Evolutionary conservation across 2,329 filamentous ascomycete genomes (phyloP), one percentile per base, ranked within the genome.

Genomic region (Epichloe glyceriae): DNA sequence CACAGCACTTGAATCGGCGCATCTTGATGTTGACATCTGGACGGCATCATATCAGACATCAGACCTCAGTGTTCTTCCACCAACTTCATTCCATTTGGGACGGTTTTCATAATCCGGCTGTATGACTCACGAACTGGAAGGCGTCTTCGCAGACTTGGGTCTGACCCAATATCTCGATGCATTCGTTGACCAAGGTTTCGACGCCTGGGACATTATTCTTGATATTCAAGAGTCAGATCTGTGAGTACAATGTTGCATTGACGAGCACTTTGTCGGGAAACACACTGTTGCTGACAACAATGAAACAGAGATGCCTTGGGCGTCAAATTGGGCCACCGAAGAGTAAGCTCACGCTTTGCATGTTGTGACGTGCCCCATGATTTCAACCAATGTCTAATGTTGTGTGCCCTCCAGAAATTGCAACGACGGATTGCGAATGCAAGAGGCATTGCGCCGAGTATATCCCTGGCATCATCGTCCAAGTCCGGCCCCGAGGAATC

Each of bases 191-290:
- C 86, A 91, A 67, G 87, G 87, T 3, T 93, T 93, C 64, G 87
- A 93, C 65, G 81, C 82, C 11, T 91, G 87, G 87, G 85, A 88
- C 35, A 89, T 83, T 1, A 82, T 91, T 50, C 73, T 89, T 47
- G 86, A 91, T 62, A 89, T 93, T 50, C 88, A 86, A 54, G 87
- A 91, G 66, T 86, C 85, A 22, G 87, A 93, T 61, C 73, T 93
- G 84, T 88, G 67, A 64, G 82, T 69, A 62, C 12, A 44, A 12
- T 35, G 4, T 26, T 35, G n/a, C 14, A 30, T 10, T 15, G 5
- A 15, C 19, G 12, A 11, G 17, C 4, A 3, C 30, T 8, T 38
- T 19, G 15, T 44, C 5, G 38, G n/a, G n/a, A 45, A 45, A 17
- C 26, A 20, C 5, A 40, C 37, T 41, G 40, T 43, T 39, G 49